Evolutionary conservation across 768 basidiomycete species (phyloP).

Genomic region (Calocera cornea): DNA sequence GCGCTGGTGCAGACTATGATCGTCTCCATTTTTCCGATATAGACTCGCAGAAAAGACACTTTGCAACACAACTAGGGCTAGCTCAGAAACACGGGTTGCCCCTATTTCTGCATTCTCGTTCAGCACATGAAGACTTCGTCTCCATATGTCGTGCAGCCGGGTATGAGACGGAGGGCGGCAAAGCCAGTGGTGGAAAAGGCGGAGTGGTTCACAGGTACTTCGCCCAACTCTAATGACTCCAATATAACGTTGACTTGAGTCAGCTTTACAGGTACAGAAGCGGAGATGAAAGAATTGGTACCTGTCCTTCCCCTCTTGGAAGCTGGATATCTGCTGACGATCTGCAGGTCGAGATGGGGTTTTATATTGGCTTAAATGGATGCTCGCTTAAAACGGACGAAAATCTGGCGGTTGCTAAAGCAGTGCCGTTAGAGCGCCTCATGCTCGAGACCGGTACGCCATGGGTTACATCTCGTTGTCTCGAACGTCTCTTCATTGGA

Average conservation of each 20-base stretch:
- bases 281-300: conserved; percentile 54
- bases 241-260: not conserved
- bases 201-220: conserved; percentile 56
- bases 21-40: conserved; percentile 48
- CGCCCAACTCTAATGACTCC: not conserved
- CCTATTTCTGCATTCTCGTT: conserved; percentile 66
- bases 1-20: conserved; percentile 52
- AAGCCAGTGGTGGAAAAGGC: conserved; percentile 41
- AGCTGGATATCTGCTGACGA: not conserved
- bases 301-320: conserved; percentile 17
- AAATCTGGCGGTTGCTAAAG: conserved; percentile 41
- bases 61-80: conserved; percentile 51
- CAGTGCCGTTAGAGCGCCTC: conserved; percentile 45
- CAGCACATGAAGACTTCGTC: conserved; percentile 60
- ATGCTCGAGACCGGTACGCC: conserved; percentile 60
- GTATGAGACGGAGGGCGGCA: conserved; percentile 44
- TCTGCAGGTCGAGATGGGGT: conserved; percentile 53
- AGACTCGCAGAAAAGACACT: conserved; percentile 48
- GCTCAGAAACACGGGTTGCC: conserved; percentile 62
- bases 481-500: no score
- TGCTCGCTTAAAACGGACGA: conserved; percentile 63
- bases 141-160: conserved; percentile 50
- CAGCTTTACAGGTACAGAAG: conserved; percentile 52
- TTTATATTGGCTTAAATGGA: conserved; percentile 60
- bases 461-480: not conserved